A percentile compares a stretch with the other conserved stretches of the same genome.
Evolutionary conservation across 257 asterid species (phyloP).

Genomic region (Verbena officinalis): DNA sequence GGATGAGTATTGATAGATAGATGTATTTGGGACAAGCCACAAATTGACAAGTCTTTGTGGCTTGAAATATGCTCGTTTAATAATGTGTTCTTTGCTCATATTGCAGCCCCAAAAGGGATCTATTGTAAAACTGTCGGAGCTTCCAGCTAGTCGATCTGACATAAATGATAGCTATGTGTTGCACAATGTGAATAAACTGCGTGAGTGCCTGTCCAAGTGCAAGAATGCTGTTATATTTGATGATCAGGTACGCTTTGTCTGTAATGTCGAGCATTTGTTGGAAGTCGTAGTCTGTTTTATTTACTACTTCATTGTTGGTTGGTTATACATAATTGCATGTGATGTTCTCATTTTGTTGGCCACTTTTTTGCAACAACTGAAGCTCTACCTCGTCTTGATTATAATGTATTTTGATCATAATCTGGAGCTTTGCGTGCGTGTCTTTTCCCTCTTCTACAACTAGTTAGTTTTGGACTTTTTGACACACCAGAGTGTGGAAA

Average conservation of each 20-base stretch:
- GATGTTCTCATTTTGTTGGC: slow-evolving; percentile 3
- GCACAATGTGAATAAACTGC: slow-evolving; percentile 61
- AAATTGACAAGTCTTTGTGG: too few species aligned
- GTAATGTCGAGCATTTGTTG: slow-evolving; percentile 6
- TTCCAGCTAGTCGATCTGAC: slow-evolving; percentile 42
- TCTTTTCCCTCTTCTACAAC: background rate
- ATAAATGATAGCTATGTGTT: slow-evolving; percentile 39
- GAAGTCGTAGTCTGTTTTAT: slow-evolving; percentile 1
- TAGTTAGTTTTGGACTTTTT: background rate
- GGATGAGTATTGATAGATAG: background rate
- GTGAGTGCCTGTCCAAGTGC: slow-evolving; percentile 50
- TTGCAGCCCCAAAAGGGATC: slow-evolving; percentile 45
- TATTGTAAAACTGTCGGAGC: slow-evolving; percentile 39
- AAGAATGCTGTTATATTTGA: slow-evolving; percentile 62
- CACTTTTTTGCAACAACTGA: slow-evolving; percentile 5
- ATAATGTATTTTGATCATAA: slow-evolving; percentile 4
- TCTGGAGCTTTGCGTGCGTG: slow-evolving; percentile 13
- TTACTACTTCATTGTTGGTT: slow-evolving; percentile 14
- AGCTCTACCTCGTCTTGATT: slow-evolving; percentile 7
- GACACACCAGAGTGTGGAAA: background rate
- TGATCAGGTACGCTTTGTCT: slow-evolving; percentile 57
- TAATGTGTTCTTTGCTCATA: slow-evolving; percentile 29
- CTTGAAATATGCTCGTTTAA: slow-evolving; percentile 10
- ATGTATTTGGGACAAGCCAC: background rate
- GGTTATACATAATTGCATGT: slow-evolving; percentile 5